Percentiles rank a stretch among this genome's conserved stretches.
These are phyloP conservation scores for Bacterosira constricta DNA, from an alignment of 108 stramenopile species.

Conservation along the genomic window DNA sequence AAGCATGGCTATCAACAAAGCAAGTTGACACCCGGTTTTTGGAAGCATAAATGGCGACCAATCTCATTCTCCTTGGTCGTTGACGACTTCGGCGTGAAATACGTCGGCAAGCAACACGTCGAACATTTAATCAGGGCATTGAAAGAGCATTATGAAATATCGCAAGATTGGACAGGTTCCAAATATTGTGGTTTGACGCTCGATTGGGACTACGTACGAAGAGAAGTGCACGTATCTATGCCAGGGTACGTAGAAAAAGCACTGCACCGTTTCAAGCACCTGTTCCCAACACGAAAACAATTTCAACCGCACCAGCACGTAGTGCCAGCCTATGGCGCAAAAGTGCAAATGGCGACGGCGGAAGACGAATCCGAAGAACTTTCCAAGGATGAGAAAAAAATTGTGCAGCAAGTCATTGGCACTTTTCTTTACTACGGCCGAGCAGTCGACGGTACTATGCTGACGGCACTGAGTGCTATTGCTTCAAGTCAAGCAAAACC, in stretches of 20 bases:
- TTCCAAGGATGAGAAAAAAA: background rate
- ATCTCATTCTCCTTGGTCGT: no score
- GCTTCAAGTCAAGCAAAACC: no score
- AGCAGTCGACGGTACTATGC: no score
- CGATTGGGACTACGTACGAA: background rate
- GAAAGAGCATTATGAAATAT: background rate
- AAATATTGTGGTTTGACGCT: background rate
- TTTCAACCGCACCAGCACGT: background rate
- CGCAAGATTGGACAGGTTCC: background rate
- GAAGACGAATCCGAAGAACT: background rate
- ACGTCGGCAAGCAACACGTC: no score
- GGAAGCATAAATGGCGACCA: no score
- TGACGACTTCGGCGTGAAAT: no score
- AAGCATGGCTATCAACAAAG: no score
- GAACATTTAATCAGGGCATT: no score
- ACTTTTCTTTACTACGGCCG: background rate
- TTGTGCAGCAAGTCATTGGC: background rate
- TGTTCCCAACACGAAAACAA: background rate
- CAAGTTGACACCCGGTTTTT: no score
- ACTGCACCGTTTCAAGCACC: background rate
- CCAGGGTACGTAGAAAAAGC: background rate
- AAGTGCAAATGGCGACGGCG: no score
- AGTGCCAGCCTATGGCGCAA: background rate
- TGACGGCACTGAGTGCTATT: no score
- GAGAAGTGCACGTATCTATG: background rate